Base-by-base conservation (phyloP, 139 green algal species). In the Penium margaritaceum region DNA sequence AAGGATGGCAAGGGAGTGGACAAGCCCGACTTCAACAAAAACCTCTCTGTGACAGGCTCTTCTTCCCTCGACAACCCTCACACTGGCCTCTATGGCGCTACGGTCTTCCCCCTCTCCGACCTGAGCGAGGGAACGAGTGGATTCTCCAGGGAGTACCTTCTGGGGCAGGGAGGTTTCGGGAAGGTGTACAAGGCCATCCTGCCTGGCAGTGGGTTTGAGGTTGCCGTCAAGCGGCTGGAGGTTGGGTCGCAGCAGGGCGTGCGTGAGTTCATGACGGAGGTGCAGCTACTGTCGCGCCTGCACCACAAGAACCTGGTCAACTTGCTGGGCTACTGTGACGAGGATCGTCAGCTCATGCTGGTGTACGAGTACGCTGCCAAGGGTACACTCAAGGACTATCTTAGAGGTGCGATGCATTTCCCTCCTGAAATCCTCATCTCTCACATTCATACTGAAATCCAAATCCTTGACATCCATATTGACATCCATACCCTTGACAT, bases 241-340 rank as follows among this genome's bases (percentile, higher is more conserved):
- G 12, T 34, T 9, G 47, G 27, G 12, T 76, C 68, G 14, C 47
- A 76, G 68, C 68, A 76, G 68, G 68, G 68, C 6, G 53, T 30
- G 29, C 60, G 53, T 0, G 68, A 76, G 51, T 76, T 76, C 36
- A 29, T 76, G 14, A 76, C 47, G 14, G 68, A 76, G 30, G 66
- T 74, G 33, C 27, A 66, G 34, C 66, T 74, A 27, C 66, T 74
- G 27, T 68, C 43, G 14, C 66, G 66, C 27, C 66, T 74, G 66
- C 66, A 74, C 46, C 66, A 74, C 46, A 43, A 46, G 32, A 66
- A 74, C 43, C 66, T 74, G 34, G 66, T 74, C 19, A 74, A 44
- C 66, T 41, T 74, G 12, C 39, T 74, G 30, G 66, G 66, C 41
- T 74, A 74, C 43, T 65, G 66, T 27, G 66, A 64, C 24, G 66